Evolutionary conservation across 371 early-diverging fungal genomes (phyloP).

Genomic region (Mucor racemosus): DNA sequence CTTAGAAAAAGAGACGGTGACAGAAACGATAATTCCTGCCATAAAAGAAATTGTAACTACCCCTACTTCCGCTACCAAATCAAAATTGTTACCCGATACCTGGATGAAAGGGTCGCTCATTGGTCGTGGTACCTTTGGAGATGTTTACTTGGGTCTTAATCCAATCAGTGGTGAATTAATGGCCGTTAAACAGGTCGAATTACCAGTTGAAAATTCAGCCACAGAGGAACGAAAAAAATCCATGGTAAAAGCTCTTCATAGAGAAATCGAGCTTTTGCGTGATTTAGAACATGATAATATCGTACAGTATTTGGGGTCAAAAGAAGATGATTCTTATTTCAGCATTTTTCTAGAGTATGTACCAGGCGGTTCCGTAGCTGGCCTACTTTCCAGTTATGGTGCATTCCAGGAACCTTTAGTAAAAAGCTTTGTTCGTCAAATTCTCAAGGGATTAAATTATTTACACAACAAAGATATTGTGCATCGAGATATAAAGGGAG

Average conservation of each 20-base stretch:
- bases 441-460: constrained; percentile 92
- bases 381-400: constrained; percentile 84
- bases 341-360: constrained; percentile 99
- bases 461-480: constrained; percentile 95
- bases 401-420: constrained; percentile 86
- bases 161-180: constrained; percentile 85
- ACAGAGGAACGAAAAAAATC: constrained; percentile 69
- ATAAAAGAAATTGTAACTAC: constrained; percentile 2
- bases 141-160: constrained; percentile 93
- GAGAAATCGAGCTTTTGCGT: constrained; percentile 90
- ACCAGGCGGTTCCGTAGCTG: constrained; percentile 94
- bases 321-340: constrained; percentile 79
- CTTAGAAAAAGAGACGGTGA: background rate
- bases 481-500: constrained; percentile 98
- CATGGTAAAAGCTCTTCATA: constrained; percentile 83
- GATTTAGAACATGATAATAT: constrained; percentile 93
- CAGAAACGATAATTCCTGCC: background rate
- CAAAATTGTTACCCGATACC: constrained; percentile 19
- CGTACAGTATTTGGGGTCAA: constrained; percentile 91
- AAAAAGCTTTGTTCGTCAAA: constrained; percentile 87
- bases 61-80: constrained; percentile 8
- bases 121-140: constrained; percentile 97
- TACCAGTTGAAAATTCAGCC: constrained; percentile 74
- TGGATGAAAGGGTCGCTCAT: constrained; percentile 94
- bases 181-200: constrained; percentile 98